These are phyloP conservation scores for Apophysomyces trapeziformis DNA, from an alignment of 371 early-diverging fungal genomes.

Conservation along the genomic window DNA sequence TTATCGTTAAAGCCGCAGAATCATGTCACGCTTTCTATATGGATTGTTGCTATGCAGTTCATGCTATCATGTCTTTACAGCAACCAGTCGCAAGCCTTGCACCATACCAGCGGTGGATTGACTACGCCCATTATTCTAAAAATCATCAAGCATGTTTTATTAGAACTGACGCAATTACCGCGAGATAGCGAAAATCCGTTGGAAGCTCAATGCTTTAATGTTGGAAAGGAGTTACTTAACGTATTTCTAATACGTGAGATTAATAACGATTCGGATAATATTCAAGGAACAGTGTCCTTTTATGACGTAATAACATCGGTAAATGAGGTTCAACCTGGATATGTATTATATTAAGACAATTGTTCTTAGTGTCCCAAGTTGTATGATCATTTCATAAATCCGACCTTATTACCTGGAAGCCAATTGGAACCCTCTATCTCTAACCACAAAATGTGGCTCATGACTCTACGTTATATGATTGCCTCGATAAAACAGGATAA, in stretches of 20 bases:
- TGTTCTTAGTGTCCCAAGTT: conserved; percentile 46
- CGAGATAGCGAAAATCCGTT: conserved; percentile 23
- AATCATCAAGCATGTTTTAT: conserved; percentile 45
- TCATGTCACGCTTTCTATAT: conserved; percentile 26
- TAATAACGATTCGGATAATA: neutral
- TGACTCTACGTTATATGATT: conserved; percentile 46
- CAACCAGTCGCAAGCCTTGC: conserved; percentile 28
- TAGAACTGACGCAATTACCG: conserved; percentile 45
- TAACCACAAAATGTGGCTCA: conserved; percentile 47
- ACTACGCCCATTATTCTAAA: conserved; percentile 45
- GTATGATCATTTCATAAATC: conserved; percentile 51
- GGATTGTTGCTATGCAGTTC: conserved; percentile 49
- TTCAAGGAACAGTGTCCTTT: conserved; percentile 35
- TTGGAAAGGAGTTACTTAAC: conserved; percentile 45
- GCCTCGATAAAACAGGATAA: conserved; percentile 44
- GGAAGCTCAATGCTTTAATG: conserved; percentile 40
- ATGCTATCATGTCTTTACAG: conserved; percentile 47
- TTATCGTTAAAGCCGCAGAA: conserved; percentile 28
- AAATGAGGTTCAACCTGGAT: conserved; percentile 15
- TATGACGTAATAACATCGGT: conserved; percentile 53
- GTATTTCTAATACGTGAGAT: conserved; percentile 33
- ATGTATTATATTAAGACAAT: neutral
- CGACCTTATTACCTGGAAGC: conserved; percentile 20
- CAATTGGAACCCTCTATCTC: conserved; percentile 40
- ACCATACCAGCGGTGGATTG: conserved; percentile 32